A percentile compares a stretch with the other conserved stretches of the same genome.
phyloP scores from a whole-genome alignment of 2,329 filamentous ascomycete species.

The Colletotrichum acutatum region DNA sequence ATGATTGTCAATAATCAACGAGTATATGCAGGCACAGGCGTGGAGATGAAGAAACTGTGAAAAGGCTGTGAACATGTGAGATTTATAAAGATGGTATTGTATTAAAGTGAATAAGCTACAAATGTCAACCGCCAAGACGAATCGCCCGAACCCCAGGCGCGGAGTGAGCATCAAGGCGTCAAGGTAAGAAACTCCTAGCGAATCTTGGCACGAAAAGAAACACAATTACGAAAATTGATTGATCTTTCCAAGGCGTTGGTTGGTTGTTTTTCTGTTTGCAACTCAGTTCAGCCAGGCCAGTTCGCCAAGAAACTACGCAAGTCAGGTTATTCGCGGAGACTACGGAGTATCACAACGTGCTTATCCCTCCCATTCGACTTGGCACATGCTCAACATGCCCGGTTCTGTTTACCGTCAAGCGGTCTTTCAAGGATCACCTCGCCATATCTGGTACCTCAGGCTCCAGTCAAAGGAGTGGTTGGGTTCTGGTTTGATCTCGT shows the following conservation, averaged over 20 bases:
- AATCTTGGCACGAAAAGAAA: slow-evolving; percentile 10
- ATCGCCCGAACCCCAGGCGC: background rate
- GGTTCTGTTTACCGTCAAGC: background rate
- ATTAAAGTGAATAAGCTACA: background rate
- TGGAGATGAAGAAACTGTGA: background rate
- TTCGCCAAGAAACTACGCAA: slow-evolving; percentile 7
- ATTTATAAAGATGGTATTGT: background rate
- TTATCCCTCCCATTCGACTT: background rate
- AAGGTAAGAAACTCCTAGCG: background rate
- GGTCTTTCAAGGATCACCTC: background rate
- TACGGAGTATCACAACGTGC: slow-evolving; percentile 1
- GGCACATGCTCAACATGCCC: background rate
- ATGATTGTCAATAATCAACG: background rate
- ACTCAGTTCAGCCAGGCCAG: background rate
- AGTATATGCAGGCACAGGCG: too few relatives aligned
- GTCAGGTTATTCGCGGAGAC: background rate
- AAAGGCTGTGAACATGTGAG: background rate
- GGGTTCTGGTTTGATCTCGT: background rate
- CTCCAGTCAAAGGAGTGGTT: background rate
- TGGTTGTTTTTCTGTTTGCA: background rate
- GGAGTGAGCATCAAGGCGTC: background rate
- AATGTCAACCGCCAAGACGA: background rate
- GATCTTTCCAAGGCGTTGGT: background rate
- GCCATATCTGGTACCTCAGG: background rate
- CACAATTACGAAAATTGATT: background rate